Evolutionary conservation across 345 rosid species (phyloP), one percentile per base, ranked within the genome.

Genomic region (Populus nigra): DNA sequence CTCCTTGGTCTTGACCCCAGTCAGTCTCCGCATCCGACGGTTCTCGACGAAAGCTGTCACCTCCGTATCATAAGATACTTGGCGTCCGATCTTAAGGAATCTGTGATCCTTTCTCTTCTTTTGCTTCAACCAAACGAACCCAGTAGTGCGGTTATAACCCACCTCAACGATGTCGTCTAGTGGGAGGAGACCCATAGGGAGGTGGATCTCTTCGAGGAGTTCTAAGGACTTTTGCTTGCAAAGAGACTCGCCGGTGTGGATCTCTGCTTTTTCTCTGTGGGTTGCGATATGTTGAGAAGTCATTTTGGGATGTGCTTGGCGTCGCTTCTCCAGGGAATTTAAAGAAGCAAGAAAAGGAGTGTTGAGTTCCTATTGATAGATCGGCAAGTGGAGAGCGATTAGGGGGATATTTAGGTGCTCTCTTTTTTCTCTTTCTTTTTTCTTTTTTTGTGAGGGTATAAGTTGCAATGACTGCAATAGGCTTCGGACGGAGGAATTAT

Each of bases 61-160:
- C 57, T 89, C 91, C 0, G 83, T 77, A 4, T 87, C 96, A 35
- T 90, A 90, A 20, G 86, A 81, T 11, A 86, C 89, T 47, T 78
- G 81, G 16, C 76, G 36, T 13, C 88, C 89, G 5, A 90, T 85
- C 0, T 76, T 55, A 5, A 39, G 77, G 78, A 89, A 90, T 76
- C 67, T 77, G 68, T 88, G 92, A 47, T 86, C 83, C 31, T 29
- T 78, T 65, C 78, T 73, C 70, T 84, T 84, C 75, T 83, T 84
- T 73, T 83, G 88, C 87, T 83, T 92, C 73, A 90, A 69, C 94
- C 92, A 92, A 13, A 90, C 83, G 83, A 90, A 90, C 11, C 96
- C 92, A 0, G 91, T 83, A 53, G 78, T 41, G 27, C 81, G 77
- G 77, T 90, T 88, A 77, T 73, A 69, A 15, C 96, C 96, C 20